These are phyloP conservation scores for Penicillium canescens DNA, from an alignment of 495 filamentous ascomycete species.

Conservation along the genomic window DNA sequence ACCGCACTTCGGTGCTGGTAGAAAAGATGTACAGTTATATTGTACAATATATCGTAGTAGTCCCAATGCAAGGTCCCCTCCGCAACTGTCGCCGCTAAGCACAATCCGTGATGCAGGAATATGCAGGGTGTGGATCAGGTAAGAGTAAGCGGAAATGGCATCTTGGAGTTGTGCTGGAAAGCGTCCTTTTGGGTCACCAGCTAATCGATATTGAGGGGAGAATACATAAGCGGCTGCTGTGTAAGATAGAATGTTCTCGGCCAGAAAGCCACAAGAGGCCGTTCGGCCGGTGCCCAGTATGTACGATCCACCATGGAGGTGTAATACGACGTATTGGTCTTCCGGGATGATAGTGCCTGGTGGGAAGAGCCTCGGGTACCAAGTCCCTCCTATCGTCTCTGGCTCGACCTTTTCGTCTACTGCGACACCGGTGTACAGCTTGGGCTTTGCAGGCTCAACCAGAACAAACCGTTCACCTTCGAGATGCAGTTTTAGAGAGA, in stretches of 20 bases:
- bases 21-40: slow-evolving; percentile 2
- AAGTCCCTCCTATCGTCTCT: slow-evolving; percentile 32
- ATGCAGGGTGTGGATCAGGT: slow-evolving; percentile 31
- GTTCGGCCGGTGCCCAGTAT: slow-evolving; percentile 19
- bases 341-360: slow-evolving; percentile 3
- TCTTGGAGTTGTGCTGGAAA: slow-evolving; percentile 52
- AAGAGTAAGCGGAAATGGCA: slow-evolving; percentile 40
- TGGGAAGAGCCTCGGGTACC: slow-evolving; percentile 28
- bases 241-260: slow-evolving; percentile 33
- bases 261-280: slow-evolving; percentile 19
- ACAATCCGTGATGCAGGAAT: slow-evolving; percentile 37
- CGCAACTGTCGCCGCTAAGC: slow-evolving; percentile 46
- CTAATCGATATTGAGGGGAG: slow-evolving; percentile 40
- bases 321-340: slow-evolving; percentile 34
- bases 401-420: slow-evolving; percentile 23
- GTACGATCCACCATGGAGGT: slow-evolving; percentile 24
- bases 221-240: slow-evolving; percentile 26
- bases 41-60: slow-evolving; percentile 34
- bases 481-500: slow-evolving; percentile 2
- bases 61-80: slow-evolving; percentile 38
- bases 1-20: slow-evolving; percentile 18
- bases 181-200: slow-evolving; percentile 26
- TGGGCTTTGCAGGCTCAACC: slow-evolving; percentile 15
- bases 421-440: slow-evolving; percentile 28
- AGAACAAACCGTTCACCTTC: slow-evolving; percentile 19